phyloP scores from a whole-genome alignment of 2,329 filamentous ascomycete genomes.

The Xylaria polymorpha region DNA sequence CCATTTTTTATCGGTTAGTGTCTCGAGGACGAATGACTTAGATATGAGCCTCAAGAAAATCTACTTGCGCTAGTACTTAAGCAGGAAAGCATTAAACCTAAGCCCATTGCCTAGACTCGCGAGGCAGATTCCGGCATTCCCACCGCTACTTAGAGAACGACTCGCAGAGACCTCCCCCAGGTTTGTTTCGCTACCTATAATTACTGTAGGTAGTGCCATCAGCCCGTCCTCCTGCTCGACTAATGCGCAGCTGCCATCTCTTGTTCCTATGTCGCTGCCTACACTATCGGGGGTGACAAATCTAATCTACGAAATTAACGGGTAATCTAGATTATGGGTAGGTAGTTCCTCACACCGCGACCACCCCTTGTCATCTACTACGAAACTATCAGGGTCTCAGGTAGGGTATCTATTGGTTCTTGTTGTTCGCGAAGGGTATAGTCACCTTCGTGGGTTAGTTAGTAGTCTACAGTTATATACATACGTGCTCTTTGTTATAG shows the following conservation, averaged over 20 bases:
- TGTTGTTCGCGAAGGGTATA: too few species aligned
- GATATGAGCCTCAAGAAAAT: constrained; percentile 7
- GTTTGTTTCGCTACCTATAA: background rate
- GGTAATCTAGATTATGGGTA: background rate
- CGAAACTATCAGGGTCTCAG: background rate
- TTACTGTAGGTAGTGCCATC: background rate
- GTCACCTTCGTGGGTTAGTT: too few species aligned
- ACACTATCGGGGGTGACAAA: background rate
- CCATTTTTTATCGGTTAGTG: background rate
- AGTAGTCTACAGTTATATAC: too few species aligned
- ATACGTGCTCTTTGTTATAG: too few species aligned
- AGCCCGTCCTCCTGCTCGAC: background rate
- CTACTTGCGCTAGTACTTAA: background rate
- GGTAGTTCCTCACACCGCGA: background rate
- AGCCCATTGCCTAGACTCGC: background rate
- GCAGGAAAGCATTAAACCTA: background rate
- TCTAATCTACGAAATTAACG: background rate
- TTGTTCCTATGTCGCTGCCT: background rate
- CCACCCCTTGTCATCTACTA: background rate
- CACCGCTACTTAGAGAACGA: background rate
- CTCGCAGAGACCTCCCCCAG: background rate
- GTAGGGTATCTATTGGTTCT: too few species aligned
- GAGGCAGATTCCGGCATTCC: background rate
- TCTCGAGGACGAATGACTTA: background rate
- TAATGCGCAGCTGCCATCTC: background rate